These are phyloP conservation scores for Neonectria coccinea DNA, from an alignment of 2,329 filamentous ascomycete genomes.

Conservation along the genomic window DNA sequence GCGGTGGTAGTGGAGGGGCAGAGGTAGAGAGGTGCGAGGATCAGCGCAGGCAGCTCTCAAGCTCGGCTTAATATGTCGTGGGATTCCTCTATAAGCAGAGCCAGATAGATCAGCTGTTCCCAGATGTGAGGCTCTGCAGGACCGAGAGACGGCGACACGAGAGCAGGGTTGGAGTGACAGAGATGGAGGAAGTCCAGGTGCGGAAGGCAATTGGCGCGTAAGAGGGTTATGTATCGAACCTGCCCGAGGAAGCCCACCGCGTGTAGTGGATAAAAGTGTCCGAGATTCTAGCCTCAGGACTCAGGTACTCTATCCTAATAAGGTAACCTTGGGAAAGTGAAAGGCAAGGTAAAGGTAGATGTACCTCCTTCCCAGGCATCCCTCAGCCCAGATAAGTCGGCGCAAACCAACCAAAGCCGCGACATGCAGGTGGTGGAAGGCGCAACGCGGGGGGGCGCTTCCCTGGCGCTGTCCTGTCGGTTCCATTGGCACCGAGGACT, in stretches of 20 bases:
- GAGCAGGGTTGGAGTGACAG: not conserved
- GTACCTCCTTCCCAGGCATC: not conserved
- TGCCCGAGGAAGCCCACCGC: not conserved
- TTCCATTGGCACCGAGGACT: no score
- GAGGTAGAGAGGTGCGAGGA: not conserved
- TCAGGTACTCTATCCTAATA: not conserved
- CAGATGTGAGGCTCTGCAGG: not conserved
- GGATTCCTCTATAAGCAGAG: not conserved
- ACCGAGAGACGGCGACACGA: not conserved
- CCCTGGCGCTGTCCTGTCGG: no score
- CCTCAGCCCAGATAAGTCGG: not conserved
- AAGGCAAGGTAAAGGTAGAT: not conserved
- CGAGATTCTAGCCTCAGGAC: slow-evolving; percentile 15
- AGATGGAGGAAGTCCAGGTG: slow-evolving; percentile 1
- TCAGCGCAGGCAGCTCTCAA: not conserved
- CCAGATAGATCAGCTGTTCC: not conserved
- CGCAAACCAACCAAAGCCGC: not conserved
- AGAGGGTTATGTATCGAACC: slow-evolving; percentile 14
- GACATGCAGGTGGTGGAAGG: slow-evolving; percentile 1
- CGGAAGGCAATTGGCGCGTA: slow-evolving; percentile 21
- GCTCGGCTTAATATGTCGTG: not conserved
- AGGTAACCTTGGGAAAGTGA: not conserved
- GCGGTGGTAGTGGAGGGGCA: not conserved
- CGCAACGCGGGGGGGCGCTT: not conserved
- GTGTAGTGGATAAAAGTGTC: slow-evolving; percentile 2